phyloP scores from a whole-genome alignment of 2,329 filamentous ascomycete genomes.

The Colletotrichum sp. region DNA sequence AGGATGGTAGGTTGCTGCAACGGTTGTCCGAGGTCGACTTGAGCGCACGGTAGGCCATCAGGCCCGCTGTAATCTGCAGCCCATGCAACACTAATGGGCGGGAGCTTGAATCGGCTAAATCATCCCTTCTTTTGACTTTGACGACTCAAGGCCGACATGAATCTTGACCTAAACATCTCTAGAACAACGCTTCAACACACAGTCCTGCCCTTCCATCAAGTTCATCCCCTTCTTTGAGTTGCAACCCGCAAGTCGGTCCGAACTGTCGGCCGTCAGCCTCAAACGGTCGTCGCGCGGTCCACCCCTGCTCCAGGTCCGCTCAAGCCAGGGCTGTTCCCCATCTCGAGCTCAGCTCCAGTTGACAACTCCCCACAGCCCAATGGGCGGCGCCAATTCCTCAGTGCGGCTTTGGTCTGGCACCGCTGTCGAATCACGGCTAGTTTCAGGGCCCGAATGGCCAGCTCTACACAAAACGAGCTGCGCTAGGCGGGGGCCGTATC shows the following conservation, averaged over 20 bases:
- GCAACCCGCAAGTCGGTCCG: background rate
- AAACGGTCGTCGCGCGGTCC: background rate
- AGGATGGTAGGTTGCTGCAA: background rate
- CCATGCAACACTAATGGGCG: background rate
- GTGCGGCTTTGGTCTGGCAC: background rate
- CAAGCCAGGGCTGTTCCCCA: background rate
- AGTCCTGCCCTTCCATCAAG: background rate
- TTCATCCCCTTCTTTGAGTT: background rate
- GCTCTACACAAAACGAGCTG: background rate
- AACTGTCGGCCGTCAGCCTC: background rate
- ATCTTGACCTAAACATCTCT: background rate
- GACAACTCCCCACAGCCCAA: conserved; percentile 1
- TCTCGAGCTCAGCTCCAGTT: background rate
- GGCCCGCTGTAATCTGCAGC: background rate
- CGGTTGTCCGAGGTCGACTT: background rate
- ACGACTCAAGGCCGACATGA: background rate
- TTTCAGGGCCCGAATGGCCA: conserved; percentile 12
- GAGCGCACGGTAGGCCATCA: background rate
- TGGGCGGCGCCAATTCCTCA: conserved; percentile 9
- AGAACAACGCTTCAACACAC: background rate
- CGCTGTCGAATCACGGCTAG: conserved; percentile 5
- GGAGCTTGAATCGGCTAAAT: background rate
- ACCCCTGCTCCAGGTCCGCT: background rate
- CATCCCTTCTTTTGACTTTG: background rate
- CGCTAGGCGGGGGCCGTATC: background rate